phyloP scores from a whole-genome alignment of 2,329 filamentous ascomycete genomes.

The Uncinocarpus reesii region DNA sequence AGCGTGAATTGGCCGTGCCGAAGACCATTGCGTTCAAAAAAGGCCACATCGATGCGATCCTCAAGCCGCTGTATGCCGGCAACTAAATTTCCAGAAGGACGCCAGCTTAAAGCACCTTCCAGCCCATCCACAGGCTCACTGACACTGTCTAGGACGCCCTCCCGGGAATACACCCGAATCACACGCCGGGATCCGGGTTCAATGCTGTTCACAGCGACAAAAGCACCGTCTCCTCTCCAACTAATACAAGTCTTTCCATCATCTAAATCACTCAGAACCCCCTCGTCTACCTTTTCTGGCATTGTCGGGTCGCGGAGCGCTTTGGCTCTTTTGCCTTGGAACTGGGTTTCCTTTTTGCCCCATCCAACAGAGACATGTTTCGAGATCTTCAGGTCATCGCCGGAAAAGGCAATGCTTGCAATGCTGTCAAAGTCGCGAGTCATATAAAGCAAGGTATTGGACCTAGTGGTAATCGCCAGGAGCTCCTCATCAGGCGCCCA shows the following conservation, averaged over 20 bases:
- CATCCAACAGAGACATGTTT: slow-evolving; percentile 94
- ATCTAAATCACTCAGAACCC: slow-evolving; percentile 63
- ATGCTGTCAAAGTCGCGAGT: slow-evolving; percentile 80
- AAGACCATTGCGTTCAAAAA: slow-evolving; percentile 95
- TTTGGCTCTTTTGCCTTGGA: slow-evolving; percentile 79
- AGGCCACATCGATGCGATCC: slow-evolving; percentile 68
- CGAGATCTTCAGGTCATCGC: slow-evolving; percentile 72
- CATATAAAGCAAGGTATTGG: slow-evolving; percentile 78
- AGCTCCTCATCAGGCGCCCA: slow-evolving; percentile 97
- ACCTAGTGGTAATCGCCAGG: slow-evolving; percentile 69
- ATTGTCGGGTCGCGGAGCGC: slow-evolving; percentile 88
- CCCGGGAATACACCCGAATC: slow-evolving; percentile 80
- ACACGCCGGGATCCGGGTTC: slow-evolving; percentile 60
- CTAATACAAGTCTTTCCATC: slow-evolving; percentile 62
- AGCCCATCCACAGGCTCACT: slow-evolving; percentile 90
- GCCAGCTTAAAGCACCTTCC: slow-evolving; percentile 81
- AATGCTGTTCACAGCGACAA: slow-evolving; percentile 75
- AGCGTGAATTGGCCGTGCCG: slow-evolving; percentile 92
- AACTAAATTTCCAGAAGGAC: slow-evolving; percentile 80
- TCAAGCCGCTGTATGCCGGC: slow-evolving; percentile 68
- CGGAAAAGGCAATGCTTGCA: slow-evolving; percentile 59
- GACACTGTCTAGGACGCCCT: slow-evolving; percentile 82
- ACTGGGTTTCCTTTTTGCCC: slow-evolving; percentile 97
- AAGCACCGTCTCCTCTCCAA: slow-evolving; percentile 92
- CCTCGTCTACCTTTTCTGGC: slow-evolving; percentile 81